phyloP scores from a whole-genome alignment of 176 grass and related monocot species.

The Aegilops bicornis region DNA sequence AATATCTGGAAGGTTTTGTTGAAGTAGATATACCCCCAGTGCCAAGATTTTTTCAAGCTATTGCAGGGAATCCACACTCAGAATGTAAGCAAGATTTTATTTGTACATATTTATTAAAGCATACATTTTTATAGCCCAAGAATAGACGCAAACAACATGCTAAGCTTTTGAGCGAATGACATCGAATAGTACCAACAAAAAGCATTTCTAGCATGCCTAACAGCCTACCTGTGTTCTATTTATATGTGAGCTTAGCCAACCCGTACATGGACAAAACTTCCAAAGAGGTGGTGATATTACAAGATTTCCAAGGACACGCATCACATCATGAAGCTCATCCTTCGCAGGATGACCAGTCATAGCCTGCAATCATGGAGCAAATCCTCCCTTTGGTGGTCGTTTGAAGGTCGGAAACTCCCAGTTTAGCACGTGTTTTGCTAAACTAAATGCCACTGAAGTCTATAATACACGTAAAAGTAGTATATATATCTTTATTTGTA shows the following conservation, averaged over 20 bases:
- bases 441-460: no score
- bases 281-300: neutral
- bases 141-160: neutral
- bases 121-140: neutral
- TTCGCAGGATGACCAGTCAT: no score
- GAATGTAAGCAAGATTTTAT: neutral
- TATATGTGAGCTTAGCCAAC: neutral
- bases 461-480: no score
- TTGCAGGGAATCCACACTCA: neutral
- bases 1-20: slow-evolving; percentile 9
- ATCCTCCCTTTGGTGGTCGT: no score
- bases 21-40: slow-evolving; percentile 1
- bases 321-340: no score
- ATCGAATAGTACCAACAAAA: no score
- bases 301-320: neutral
- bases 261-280: neutral
- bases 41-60: slow-evolving; percentile 17
- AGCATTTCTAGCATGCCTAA: neutral
- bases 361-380: no score
- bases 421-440: no score
- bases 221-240: neutral
- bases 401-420: no score
- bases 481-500: no score
- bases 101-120: no score
- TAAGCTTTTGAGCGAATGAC: no score